Base-by-base conservation (phyloP, 2,329 filamentous ascomycete species). In the Aspergillus fructus region DNA sequence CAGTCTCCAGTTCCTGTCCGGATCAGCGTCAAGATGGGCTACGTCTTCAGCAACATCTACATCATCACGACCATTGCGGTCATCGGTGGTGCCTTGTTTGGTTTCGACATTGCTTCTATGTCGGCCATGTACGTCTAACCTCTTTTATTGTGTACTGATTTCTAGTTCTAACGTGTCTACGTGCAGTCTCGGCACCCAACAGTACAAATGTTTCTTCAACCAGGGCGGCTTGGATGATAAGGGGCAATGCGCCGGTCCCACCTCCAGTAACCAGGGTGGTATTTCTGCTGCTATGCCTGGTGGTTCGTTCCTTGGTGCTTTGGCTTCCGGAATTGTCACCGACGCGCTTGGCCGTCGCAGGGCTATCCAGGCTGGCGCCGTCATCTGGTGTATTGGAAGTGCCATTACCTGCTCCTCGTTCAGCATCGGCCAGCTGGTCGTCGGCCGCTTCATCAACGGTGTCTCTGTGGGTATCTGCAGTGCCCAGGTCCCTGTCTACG, bases 241-340 rank as follows among this genome's bases (percentile, higher is more conserved):
- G n/a, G n/a, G n/a, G n/a, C n/a, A n/a, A n/a, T 84, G 82, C 66
- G 71, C 72, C 17, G 82, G 82, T 46, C 79, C 80, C 2, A 69
- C 56, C 4, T 66, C 78, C 3, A 65, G 83, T 61, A 75, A 79
- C 0, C 87, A 90, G 72, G 88, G 86, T 39, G 87, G 81, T 33
- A 90, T 91, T 66, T 89, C 87, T 2, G 87, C 87, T 19, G 78
- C 87, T 3, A 90, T 91, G 88, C 85, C 88, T 6, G 87, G 84
- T 43, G 88, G 89, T n/a, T 89, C 87, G 1, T 84, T 89, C 58
- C 72, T 87, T 33, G 88, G 83, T 55, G 82, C 83, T 55, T 70
- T 86, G 43, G 63, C 75, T 47, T 85, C 83, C n/a, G 72, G 72
- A 70, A 81, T 79, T 63, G 65, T 87, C 40, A 81, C 83, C 2